Evolutionary conservation across 768 basidiomycete species (phyloP), one percentile per base, ranked within the genome.

Genomic region (Lactarius deliciosus): DNA sequence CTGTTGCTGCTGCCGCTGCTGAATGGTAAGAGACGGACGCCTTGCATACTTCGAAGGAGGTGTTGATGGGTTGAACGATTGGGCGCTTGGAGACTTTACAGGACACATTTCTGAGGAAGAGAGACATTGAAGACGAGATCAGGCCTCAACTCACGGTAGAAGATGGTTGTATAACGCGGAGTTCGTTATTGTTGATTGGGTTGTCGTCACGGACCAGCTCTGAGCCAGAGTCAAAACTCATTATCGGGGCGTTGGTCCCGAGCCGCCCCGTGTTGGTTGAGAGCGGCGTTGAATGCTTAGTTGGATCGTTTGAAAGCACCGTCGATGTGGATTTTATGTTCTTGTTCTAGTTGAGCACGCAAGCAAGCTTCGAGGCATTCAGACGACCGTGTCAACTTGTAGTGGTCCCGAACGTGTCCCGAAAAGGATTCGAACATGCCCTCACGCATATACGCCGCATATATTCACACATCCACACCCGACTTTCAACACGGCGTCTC

Each of bases 251-350:
- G 30, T 62, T 55, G 57, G 61, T 10, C 58, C 62, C 50, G 58
- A 34, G 63, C 66, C 66, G 63, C 66, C 55, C 58, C 57, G 62
- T 64, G 66, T 64, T 68, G 66, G 36, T 8, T 28, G 58, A 64
- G 66, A 63, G 57, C 61, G 62, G 66, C 66, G 58, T 47, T 64
- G 66, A 45, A 64, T 64, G 66, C 66, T 68, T 63, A 68, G 10
- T 56, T 34, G 66, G 25, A 25, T 60, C 62, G 57, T 20, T 68
- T 68, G 62, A 38, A 64, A 64, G 58, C 43, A 60, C 41, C 22
- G 55, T 68, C 45, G 57, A 45, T 45, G 54, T 59, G 50, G 45
- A n/a, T 41, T 53, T 43, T 43, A 38, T 28, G 64, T 50, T 32
- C 61, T 47, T 20, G 61, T 43, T 34, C 41, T 22, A 47, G 53